Base-by-base conservation (phyloP, 441 rosid species). In the Eutrema salsugineum region DNA sequence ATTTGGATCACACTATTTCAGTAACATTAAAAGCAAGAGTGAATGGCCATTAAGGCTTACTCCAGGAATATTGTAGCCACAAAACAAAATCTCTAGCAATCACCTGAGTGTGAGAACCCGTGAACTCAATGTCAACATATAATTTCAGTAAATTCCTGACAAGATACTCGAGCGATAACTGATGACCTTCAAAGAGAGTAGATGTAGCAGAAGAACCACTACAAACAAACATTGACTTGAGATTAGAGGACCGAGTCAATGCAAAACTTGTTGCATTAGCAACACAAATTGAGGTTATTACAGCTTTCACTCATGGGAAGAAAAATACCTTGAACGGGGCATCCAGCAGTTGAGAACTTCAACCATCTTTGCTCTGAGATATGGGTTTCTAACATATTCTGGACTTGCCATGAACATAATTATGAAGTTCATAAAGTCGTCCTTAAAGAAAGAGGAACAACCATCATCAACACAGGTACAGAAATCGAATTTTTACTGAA, bases 321-420 rank as follows among this genome's bases (percentile, higher is more conserved):
- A 42, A 48, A 54, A 77, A 77, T 55, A 93, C 98, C 97, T 88
- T 83, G 91, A 68, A 51, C 91, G 96, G 44, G 97, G 99, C 94
- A 96, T 93, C 97, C 98, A 96, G 83, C 97, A 90, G 70, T 96
- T 91, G 86, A 93, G 84, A 38, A 91, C 99, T 83, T 96, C 98
- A 58, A 96, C 99, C 99, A 96, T 93, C 85, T 93, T 96, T 70
- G 97, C 96, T 80, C 99, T 88, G 65, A 96, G 91, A 83, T 93
- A 93, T 44, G 99, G 99, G 54, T 93, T 93, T 80, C 91, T 88
- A 56, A 96, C 81, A 69, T 78, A 89, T 35, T 91, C 74, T 11
- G 99, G 97, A 80, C 97, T 93, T 57, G 82, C 97, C 98, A 93
- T 93, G 80, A 96, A 93, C 97, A 96, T 96, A 71, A 96, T 96